Base-by-base conservation (phyloP, 176 grass and related monocot genomes). In the Carex scoparia region DNA sequence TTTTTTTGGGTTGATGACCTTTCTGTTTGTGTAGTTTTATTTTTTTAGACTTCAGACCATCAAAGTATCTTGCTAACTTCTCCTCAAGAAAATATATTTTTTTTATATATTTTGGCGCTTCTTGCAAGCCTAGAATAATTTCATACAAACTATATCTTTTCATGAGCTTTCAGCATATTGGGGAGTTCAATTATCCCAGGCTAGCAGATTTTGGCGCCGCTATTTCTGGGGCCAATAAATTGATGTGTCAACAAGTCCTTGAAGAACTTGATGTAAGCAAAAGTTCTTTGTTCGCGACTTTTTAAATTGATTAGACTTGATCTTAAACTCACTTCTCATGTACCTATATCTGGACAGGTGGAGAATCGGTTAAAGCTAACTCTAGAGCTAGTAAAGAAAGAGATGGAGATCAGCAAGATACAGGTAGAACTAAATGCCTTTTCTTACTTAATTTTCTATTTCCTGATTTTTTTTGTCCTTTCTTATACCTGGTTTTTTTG, bases 391-490 rank as follows among this genome's bases (percentile, higher is more conserved):
- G 70, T 99, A 67, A 99, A 99, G 87, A 99, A 95, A 89, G 96
- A 99, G 81, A 91, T 99, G 91, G 96, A 99, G 85, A 99, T 99
- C 84, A 99, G 90, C 87, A 99, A 89, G 87, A 75, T 99, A 86
- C 96, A 99, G 96, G 96, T 95, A 89, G 7, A 5, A 59, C 2
- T 19, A 55, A 83, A 84, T 46, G 19, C 58, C 86, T 40, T 66
- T 32, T 75, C 33, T 63, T 86, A 54, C 12, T 69, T 82, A 28
- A 65, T 74, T 16, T 87, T 60, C 35, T 88, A 79, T 49, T 15
- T 66, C 78, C 30, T 23, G 23, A 23, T 23, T 58, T 90, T 67
- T 37, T 12, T 80, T 28, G 37, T 58, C 18, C 30, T 71, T 59
- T 86, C 44, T 54, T 66, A 31, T 69, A 32, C 14, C 37, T 51